Evolutionary conservation across 345 rosid genomes (phyloP).

Genomic region (Kandelia obovata): DNA sequence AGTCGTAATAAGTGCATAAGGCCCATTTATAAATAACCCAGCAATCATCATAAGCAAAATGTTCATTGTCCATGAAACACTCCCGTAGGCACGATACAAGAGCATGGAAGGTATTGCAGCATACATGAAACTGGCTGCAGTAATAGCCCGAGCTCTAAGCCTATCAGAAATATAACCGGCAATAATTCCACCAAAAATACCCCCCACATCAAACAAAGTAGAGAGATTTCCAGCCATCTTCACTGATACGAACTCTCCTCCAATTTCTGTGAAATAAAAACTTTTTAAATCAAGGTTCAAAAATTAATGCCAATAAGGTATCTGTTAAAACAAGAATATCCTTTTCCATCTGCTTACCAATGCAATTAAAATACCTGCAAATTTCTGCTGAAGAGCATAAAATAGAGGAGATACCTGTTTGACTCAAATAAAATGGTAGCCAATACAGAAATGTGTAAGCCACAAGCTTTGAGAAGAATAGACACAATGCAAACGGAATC

Average conservation of each 20-base stretch:
- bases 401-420: slow-evolving; percentile 47
- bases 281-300: not conserved
- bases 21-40: slow-evolving; percentile 78
- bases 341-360: too few species aligned
- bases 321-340: too few species aligned
- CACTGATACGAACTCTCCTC: slow-evolving; percentile 70
- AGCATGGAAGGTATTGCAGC: slow-evolving; percentile 77
- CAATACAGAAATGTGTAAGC: slow-evolving; percentile 80
- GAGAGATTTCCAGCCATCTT: slow-evolving; percentile 86
- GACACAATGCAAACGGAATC: slow-evolving; percentile 71
- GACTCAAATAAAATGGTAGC: slow-evolving; percentile 84
- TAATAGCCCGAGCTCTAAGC: slow-evolving; percentile 64
- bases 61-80: slow-evolving; percentile 51
- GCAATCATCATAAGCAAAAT: slow-evolving; percentile 71
- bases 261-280: slow-evolving; percentile 46
- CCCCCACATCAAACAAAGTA: slow-evolving; percentile 82
- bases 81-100: slow-evolving; percentile 60
- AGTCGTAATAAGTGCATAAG: slow-evolving; percentile 81
- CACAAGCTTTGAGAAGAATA: slow-evolving; percentile 78
- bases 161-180: slow-evolving; percentile 76
- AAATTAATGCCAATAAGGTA: too few species aligned
- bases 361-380: not conserved
- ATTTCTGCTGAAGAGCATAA: not conserved
- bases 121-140: slow-evolving; percentile 73
- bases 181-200: slow-evolving; percentile 72